Conservation (phyloP, 371 early-diverging fungal species). For the Chytridium lagenaria region DNA sequence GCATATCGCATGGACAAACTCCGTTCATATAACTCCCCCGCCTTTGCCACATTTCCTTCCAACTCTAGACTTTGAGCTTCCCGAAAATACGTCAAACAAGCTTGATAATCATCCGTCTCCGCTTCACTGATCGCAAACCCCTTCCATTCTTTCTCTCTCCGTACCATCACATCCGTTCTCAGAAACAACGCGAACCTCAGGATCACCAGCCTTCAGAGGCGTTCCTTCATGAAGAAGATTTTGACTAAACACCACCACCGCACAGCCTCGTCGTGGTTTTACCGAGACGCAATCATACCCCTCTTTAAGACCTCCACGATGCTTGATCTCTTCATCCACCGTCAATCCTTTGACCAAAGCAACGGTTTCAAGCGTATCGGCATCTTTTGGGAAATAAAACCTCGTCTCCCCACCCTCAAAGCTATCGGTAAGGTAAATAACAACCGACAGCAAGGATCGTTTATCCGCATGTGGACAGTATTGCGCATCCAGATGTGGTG, state of each 20-base stretch:
- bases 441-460: too few species aligned
- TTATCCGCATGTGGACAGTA: too few species aligned
- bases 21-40: constrained; percentile 1
- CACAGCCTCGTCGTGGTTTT: not conserved
- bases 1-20: not conserved
- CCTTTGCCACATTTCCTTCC: not conserved
- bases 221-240: not conserved
- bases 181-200: not conserved
- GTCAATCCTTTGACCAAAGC: not conserved
- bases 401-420: constrained; percentile 1
- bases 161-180: too few species aligned
- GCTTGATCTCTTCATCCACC: not conserved
- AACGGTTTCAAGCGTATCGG: not conserved
- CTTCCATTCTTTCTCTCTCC: too few species aligned
- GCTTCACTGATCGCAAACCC: not conserved
- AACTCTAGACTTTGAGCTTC: constrained; percentile 1
- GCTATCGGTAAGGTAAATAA: not conserved
- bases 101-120: not conserved
- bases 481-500: too few species aligned
- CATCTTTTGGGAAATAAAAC: not conserved
- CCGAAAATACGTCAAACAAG: too few species aligned
- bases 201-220: not conserved
- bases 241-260: too few species aligned
- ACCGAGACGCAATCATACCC: too few species aligned
- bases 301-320: not conserved